Conservation (phyloP, 257 asterid genomes). For the Nicotiana paniculata region DNA sequence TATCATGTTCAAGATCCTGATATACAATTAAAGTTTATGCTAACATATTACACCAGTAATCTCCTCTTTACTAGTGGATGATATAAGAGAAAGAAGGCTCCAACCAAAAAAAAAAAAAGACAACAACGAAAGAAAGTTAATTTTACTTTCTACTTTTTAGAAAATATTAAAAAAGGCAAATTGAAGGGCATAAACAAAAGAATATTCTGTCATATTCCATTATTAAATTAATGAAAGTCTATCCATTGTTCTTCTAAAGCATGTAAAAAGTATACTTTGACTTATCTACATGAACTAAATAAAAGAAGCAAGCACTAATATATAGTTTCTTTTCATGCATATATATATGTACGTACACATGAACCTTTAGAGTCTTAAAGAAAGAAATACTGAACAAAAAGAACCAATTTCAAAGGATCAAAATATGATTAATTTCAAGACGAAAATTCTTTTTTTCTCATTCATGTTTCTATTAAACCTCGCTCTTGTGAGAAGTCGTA, state of each 20-base stretch:
- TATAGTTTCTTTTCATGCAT: neutral
- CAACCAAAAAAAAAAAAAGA: no score
- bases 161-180: neutral
- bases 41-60: no score
- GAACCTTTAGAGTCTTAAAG: neutral
- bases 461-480: no score
- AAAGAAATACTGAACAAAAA: neutral
- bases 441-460: neutral
- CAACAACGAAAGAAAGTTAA: no score
- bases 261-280: neutral
- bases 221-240: neutral
- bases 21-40: no score
- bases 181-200: neutral
- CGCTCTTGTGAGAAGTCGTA: neutral
- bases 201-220: neutral
- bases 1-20: no score
- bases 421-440: neutral
- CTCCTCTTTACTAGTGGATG: no score
- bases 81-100: no score
- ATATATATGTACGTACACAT: neutral
- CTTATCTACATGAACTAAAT: neutral
- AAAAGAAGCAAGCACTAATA: neutral
- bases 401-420: neutral
- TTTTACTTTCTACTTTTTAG: neutral
- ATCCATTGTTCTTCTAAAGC: neutral